Evolutionary conservation across 306 rosid genomes (phyloP), one percentile per base, ranked within the genome.

Genomic region (Pueraria montana): DNA sequence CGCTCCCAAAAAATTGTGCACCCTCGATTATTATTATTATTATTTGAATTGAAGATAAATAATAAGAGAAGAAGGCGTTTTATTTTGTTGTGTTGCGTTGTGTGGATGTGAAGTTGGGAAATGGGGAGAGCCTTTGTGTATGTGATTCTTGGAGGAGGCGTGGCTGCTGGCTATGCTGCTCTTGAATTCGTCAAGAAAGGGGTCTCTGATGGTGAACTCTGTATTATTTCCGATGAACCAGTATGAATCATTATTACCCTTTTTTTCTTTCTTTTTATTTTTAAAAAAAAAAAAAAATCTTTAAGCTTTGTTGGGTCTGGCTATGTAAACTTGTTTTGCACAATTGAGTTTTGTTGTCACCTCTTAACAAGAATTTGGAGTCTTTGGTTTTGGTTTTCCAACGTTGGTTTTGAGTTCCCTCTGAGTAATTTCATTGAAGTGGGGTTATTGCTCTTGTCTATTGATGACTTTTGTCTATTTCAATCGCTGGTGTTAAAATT

Each of bases 141-240:
- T 87, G 99, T 96, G 87, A 91, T 96, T 92, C 92, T 96, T 0
- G 99, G 99, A 0, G 99, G 99, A 83, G 99, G 99, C 4, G 99
- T 96, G 6, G 92, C 98, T 55, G 97, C 98, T 88, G 99, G 99
- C n/a, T 96, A 96, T 78, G 99, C 98, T 32, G 98, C 99, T 81
- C 99, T 93, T 71, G 98, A 96, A 88, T 94, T 96, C 81, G 85
- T 88, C 13, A 89, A 76, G 52, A 90, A 89, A 82, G 96, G 98
- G 2, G 86, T 96, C 86, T 84, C 97, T 26, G 82, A 80, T 56
- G 99, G 99, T 58, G 98, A 96, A 87, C 99, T 96, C 86, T 96
- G 99, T 91, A 96, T 96, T 23, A 94, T 96, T 80, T 96, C 99
- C 52, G 91, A 96, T 77, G 98, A 96, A 87, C 75, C 97, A 1